These are phyloP conservation scores for Coemansia sp. DNA, from an alignment of 192 early-diverging fungal genomes.

Conservation along the genomic window DNA sequence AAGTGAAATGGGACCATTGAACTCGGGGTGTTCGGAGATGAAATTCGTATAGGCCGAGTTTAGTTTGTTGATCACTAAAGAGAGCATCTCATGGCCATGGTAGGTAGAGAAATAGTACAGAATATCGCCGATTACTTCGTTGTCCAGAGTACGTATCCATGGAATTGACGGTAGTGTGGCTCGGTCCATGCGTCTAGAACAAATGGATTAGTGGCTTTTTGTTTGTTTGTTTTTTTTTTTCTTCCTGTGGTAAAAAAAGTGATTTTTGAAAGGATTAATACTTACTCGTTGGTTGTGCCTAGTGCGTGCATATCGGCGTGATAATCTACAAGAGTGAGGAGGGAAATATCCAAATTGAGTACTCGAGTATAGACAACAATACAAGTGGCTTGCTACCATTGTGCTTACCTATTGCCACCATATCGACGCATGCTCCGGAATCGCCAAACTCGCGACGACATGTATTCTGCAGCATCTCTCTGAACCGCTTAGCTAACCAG, in stretches of 20 bases:
- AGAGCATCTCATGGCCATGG: conserved; percentile 59
- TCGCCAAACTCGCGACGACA: conserved; percentile 34
- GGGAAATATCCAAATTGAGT: neutral
- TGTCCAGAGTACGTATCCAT: conserved; percentile 56
- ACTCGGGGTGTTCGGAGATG: conserved; percentile 61
- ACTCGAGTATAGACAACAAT: neutral
- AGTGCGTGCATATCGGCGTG: conserved; percentile 47
- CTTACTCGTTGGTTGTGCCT: conserved; percentile 31
- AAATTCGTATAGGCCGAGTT: conserved; percentile 65
- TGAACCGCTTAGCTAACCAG: conserved; percentile 25
- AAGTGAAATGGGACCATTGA: conserved; percentile 64
- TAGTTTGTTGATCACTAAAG: conserved; percentile 60
- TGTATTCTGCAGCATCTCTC: conserved; percentile 21
- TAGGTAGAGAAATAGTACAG: conserved; percentile 52
- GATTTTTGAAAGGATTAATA: neutral
- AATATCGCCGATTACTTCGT: conserved; percentile 55
- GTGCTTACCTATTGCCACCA: conserved; percentile 36
- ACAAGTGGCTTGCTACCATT: neutral
- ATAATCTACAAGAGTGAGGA: conserved; percentile 17
- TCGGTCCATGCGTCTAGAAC: conserved; percentile 41
- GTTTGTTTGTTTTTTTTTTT: no score
- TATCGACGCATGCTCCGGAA: conserved; percentile 29
- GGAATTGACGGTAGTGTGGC: conserved; percentile 57
- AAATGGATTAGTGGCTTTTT: neutral
- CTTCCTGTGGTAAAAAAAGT: neutral